These are phyloP conservation scores for Cercospora sp. DNA, from an alignment of 2,329 filamentous ascomycete genomes.

Conservation along the genomic window DNA sequence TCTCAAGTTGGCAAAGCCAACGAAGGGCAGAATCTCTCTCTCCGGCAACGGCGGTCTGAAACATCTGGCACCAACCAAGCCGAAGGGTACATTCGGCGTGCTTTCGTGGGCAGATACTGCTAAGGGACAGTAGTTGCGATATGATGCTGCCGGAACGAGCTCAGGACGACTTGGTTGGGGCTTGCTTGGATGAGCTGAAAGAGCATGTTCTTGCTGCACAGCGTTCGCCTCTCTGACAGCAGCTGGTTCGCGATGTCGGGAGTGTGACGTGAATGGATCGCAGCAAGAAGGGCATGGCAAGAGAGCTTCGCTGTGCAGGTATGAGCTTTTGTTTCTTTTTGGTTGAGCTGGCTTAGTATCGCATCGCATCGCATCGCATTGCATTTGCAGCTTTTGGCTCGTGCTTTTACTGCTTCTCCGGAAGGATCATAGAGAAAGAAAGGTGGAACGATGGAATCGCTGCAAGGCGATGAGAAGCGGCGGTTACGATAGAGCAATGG, in stretches of 20 bases:
- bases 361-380: not conserved
- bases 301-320: not conserved
- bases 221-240: not conserved
- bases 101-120: slow-evolving; percentile 19
- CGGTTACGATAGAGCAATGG: not conserved
- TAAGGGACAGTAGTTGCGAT: slow-evolving; percentile 11
- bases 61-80: slow-evolving; percentile 23
- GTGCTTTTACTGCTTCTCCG: not conserved
- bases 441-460: not conserved
- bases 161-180: not conserved
- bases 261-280: not conserved
- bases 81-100: slow-evolving; percentile 21
- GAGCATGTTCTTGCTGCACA: not conserved
- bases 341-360: not conserved
- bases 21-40: slow-evolving; percentile 23
- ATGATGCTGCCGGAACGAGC: not conserved
- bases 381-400: not conserved
- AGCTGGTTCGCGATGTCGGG: not conserved
- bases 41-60: slow-evolving; percentile 27
- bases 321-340: not conserved
- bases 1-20: slow-evolving; percentile 10
- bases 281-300: not conserved
- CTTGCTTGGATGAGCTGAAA: not conserved
- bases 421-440: not conserved
- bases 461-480: not conserved